Conservation (phyloP, 2,329 filamentous ascomycete genomes). For the Pyrenophora seminiperda region DNA sequence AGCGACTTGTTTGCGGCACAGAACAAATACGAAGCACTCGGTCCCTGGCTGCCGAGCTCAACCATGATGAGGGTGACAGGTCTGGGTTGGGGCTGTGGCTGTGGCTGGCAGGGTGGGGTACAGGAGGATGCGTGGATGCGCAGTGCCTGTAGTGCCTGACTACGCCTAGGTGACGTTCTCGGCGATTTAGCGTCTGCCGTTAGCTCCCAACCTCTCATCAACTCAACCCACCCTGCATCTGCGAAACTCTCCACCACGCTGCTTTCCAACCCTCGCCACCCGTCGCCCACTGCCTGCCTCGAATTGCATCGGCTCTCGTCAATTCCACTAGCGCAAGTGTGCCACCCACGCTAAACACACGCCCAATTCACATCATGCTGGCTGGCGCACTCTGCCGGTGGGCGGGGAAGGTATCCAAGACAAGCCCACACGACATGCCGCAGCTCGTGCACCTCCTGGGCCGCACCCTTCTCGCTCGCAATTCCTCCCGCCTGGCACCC, state of each 20-base stretch:
- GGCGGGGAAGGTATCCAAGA: conserved; percentile 42
- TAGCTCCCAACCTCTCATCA: conserved; percentile 16
- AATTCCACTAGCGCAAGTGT: conserved; percentile 12
- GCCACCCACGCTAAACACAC: neutral
- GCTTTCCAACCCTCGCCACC: conserved; percentile 5
- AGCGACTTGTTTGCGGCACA: too few relatives aligned
- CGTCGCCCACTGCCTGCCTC: conserved; percentile 25
- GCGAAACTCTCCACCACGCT: neutral
- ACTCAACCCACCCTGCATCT: neutral
- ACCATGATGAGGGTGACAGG: too few relatives aligned
- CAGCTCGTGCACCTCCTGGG: conserved; percentile 41
- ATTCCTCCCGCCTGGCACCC: conserved; percentile 25
- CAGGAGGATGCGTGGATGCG: conserved; percentile 4
- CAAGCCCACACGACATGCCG: conserved; percentile 44
- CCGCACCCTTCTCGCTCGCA: conserved; percentile 28
- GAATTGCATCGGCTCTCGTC: conserved; percentile 22
- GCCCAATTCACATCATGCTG: conserved; percentile 37
- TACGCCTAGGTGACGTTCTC: conserved; percentile 14
- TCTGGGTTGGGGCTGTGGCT: neutral
- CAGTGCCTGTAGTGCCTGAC: conserved; percentile 16
- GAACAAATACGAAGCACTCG: too few relatives aligned
- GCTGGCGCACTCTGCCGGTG: conserved; percentile 45
- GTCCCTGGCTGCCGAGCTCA: too few relatives aligned
- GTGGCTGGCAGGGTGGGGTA: conserved; percentile 12
- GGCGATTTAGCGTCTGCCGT: neutral